A percentile compares a stretch with the other conserved stretches of the same genome.
phyloP scores from a whole-genome alignment of 495 filamentous ascomycete genomes.

The Lasiosphaeria ovina region DNA sequence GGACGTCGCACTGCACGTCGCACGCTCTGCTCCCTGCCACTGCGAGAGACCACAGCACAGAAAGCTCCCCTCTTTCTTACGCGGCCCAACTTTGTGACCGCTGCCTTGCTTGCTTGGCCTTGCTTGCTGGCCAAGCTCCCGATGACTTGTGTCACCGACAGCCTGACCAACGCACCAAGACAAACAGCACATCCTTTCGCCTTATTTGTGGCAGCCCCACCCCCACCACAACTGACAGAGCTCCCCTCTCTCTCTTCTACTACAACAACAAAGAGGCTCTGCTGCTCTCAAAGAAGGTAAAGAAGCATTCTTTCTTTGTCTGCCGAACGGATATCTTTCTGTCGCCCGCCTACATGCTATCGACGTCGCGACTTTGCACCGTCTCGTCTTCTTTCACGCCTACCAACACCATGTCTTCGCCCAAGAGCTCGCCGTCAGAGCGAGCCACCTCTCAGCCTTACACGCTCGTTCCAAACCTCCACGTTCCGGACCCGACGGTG shows the following conservation, averaged over 20 bases:
- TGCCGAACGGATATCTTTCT: not conserved
- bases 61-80: not conserved
- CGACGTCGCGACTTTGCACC: not conserved
- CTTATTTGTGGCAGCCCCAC: not conserved
- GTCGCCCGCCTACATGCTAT: not conserved
- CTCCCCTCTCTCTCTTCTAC: not conserved
- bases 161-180: constrained; percentile 9
- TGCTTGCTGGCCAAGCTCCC: constrained; percentile 14
- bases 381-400: not conserved
- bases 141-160: constrained; percentile 15
- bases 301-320: not conserved
- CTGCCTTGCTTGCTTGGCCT: constrained; percentile 1
- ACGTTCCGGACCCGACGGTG: constrained; percentile 35
- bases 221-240: constrained; percentile 9
- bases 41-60: not conserved
- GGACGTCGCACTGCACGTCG: no score
- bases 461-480: constrained; percentile 33
- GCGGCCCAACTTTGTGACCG: constrained; percentile 1
- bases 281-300: not conserved
- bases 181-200: constrained; percentile 9
- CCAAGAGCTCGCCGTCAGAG: constrained; percentile 25
- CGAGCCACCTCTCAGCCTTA: constrained; percentile 28
- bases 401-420: constrained; percentile 26
- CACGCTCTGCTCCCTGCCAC: not conserved
- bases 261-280: not conserved